Percentiles rank a stretch among this genome's conserved stretches.
These are phyloP conservation scores for Leucosporidium yakuticum DNA, from an alignment of 768 basidiomycete genomes.

Conservation along the genomic window DNA sequence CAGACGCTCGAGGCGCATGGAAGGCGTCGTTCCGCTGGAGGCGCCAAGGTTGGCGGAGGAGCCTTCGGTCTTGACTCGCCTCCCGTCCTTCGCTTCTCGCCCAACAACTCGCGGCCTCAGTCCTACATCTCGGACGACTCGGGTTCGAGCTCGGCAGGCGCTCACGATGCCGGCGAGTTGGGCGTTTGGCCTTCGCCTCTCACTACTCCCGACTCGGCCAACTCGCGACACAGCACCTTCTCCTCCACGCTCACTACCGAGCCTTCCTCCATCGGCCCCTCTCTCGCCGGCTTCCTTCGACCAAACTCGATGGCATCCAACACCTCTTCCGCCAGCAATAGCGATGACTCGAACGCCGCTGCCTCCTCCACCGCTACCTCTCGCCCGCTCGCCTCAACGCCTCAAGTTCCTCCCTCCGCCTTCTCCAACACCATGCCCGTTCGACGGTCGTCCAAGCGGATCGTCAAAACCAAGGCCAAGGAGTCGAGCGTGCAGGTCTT, in stretches of 20 bases:
- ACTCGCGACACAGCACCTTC: constrained; percentile 6
- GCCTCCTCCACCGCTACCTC: too few species aligned
- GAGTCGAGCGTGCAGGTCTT: constrained; percentile 44
- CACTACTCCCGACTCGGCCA: constrained; percentile 13
- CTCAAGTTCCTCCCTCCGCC: not conserved
- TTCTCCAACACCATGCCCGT: not conserved
- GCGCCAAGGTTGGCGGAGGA: too few species aligned
- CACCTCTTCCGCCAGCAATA: too few species aligned
- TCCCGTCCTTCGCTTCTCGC: too few species aligned
- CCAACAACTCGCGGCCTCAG: too few species aligned
- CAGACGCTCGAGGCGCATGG: constrained; percentile 27
- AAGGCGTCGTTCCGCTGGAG: too few species aligned
- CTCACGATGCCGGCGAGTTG: not conserved
- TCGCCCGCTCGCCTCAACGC: too few species aligned
- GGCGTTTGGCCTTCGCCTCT: constrained; percentile 5
- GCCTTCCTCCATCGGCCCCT: not conserved
- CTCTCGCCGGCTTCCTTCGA: not conserved
- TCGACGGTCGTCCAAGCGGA: not conserved
- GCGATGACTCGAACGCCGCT: too few species aligned
- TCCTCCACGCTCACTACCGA: not conserved
- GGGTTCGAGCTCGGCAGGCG: too few species aligned
- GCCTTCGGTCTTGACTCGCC: too few species aligned
- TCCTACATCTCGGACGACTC: too few species aligned
- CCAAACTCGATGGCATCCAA: constrained; percentile 24
- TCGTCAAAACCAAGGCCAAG: constrained; percentile 34